A percentile compares a stretch with the other conserved stretches of the same genome.
These are phyloP conservation scores for Ichthyophthirius multifiliis DNA, from an alignment of 169 alveolate genomes.

Conservation along the genomic window DNA sequence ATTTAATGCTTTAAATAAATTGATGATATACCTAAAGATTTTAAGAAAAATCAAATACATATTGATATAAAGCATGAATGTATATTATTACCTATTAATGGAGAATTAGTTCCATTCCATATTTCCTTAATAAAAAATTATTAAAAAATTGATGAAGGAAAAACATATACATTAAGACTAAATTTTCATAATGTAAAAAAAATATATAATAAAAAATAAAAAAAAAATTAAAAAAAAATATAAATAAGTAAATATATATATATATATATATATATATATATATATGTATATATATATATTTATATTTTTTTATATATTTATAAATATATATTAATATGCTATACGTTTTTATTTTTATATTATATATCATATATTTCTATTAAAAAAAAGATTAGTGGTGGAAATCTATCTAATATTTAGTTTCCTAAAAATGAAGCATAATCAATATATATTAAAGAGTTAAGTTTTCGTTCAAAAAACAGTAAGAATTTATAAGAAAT, in stretches of 20 bases:
- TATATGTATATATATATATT: too few species aligned
- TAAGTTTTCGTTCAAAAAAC: slow-evolving; percentile 64
- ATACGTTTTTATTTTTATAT: not conserved
- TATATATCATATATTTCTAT: too few species aligned
- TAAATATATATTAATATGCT: not conserved
- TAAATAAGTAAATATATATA: too few species aligned
- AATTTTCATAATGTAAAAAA: slow-evolving; percentile 69
- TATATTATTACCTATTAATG: slow-evolving; percentile 61
- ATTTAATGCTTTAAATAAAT: slow-evolving; percentile 47
- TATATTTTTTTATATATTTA: not conserved
- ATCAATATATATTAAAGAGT: slow-evolving; percentile 66
- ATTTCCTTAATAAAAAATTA: slow-evolving; percentile 73
- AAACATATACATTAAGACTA: slow-evolving; percentile 51
- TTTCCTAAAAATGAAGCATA: slow-evolving; percentile 54
- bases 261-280: too few species aligned
- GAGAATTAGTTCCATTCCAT: slow-evolving; percentile 71
- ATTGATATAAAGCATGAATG: slow-evolving; percentile 54
- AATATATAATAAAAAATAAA: too few species aligned
- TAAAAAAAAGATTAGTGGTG: not conserved
- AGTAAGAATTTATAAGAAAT: slow-evolving; percentile 35
- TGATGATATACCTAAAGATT: slow-evolving; percentile 66
- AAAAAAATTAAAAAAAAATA: too few species aligned
- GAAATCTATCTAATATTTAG: slow-evolving; percentile 31
- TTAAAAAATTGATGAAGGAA: slow-evolving; percentile 52
- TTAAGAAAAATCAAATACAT: slow-evolving; percentile 58